Percentiles rank a stretch among this genome's conserved stretches.
Evolutionary conservation across 192 early-diverging fungal genomes (phyloP).

Genomic region (Podila verticillata): DNA sequence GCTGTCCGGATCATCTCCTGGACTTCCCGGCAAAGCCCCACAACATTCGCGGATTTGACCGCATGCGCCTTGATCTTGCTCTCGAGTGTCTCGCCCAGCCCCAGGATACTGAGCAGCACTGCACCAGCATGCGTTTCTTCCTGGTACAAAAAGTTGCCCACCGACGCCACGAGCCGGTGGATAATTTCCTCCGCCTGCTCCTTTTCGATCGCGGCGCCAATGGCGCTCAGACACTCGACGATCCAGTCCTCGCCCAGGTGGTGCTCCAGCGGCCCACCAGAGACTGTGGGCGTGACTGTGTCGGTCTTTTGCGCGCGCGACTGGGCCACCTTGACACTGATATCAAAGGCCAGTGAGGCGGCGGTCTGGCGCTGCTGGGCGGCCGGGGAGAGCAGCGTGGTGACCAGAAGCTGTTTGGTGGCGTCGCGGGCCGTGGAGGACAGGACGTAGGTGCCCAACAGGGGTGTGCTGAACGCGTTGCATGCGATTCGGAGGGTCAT

Average conservation of each 20-base stretch:
- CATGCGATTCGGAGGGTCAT: constrained; percentile 75
- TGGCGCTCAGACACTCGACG: constrained; percentile 72
- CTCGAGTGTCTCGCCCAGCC: constrained; percentile 18
- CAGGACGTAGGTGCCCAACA: constrained; percentile 41
- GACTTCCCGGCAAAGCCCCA: constrained; percentile 33
- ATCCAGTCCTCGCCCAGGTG: constrained; percentile 74
- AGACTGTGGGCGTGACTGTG: constrained; percentile 36
- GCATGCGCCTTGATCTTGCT: constrained; percentile 19
- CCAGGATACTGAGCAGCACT: constrained; percentile 35
- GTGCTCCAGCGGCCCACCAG: constrained; percentile 29
- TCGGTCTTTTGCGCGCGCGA: constrained; percentile 48
- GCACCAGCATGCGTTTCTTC: constrained; percentile 28
- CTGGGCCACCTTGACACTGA: constrained; percentile 61
- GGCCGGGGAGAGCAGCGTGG: constrained; percentile 65
- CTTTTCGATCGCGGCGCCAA: constrained; percentile 66
- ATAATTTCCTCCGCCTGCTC: constrained; percentile 67
- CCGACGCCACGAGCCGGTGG: constrained; percentile 30
- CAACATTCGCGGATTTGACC: constrained; percentile 18
- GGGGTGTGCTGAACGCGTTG: constrained; percentile 63
- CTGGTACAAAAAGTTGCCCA: constrained; percentile 47
- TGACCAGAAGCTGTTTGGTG: constrained; percentile 70
- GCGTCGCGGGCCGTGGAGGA: constrained; percentile 58
- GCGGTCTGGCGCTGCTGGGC: constrained; percentile 67
- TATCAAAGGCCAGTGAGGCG: constrained; percentile 75
- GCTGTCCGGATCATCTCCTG: constrained; percentile 46